Evolutionary conservation across 164 flowering plant species (phyloP).

Genomic region (Umbellularia californica): DNA sequence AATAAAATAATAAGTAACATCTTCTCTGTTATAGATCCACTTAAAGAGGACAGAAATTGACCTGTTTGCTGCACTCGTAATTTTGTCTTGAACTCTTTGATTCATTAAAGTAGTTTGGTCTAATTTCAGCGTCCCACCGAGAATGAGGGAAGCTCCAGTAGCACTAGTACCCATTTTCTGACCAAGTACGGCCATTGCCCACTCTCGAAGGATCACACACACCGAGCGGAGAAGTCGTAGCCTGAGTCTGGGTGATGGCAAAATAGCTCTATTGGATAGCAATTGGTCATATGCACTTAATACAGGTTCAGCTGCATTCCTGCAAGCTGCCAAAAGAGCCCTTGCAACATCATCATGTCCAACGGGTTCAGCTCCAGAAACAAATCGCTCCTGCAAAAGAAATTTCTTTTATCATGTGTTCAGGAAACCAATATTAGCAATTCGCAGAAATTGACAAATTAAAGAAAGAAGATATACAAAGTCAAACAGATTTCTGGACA

Average conservation of each 20-base stretch:
- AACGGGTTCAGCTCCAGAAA: conserved; percentile 66
- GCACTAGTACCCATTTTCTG: conserved; percentile 79
- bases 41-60: conserved; percentile 16
- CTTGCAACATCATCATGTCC: conserved; percentile 96
- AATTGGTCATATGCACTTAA: conserved; percentile 77
- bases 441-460: too few relatives aligned
- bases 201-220: conserved; percentile 80
- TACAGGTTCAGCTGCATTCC: conserved; percentile 85
- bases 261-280: conserved; percentile 72
- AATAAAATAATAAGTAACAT: too few relatives aligned
- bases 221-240: conserved; percentile 84
- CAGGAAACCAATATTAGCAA: background rate
- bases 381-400: conserved; percentile 61
- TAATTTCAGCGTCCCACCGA: conserved; percentile 50
- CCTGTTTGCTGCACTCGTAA: conserved; percentile 93
- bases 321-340: conserved; percentile 91
- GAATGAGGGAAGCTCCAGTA: conserved; percentile 60
- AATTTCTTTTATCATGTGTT: background rate
- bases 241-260: conserved; percentile 70
- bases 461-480: too few relatives aligned
- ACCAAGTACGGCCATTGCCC: conserved; percentile 79
- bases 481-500: too few relatives aligned
- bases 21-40: background rate
- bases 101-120: conserved; percentile 47
- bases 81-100: conserved; percentile 88